A percentile compares a stretch with the other conserved stretches of the same genome.
These are phyloP conservation scores for Cicer pinnatifidum DNA, from an alignment of 306 rosid genomes.

Conservation along the genomic window DNA sequence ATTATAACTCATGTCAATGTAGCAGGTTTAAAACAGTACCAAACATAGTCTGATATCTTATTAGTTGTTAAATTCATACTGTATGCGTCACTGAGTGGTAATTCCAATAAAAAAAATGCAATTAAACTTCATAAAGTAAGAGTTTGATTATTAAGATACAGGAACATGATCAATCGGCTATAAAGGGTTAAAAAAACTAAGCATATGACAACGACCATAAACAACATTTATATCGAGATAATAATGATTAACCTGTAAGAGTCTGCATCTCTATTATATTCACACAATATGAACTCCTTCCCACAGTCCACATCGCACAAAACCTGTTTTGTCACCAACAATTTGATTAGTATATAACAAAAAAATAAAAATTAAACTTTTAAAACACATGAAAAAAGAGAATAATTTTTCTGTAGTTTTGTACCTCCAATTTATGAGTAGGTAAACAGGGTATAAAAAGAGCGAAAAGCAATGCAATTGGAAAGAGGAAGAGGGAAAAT, in stretches of 20 bases:
- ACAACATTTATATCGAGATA: conserved; percentile 4
- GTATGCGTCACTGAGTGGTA: conserved; percentile 6
- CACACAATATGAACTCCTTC: conserved; percentile 91
- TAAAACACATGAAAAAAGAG: neutral
- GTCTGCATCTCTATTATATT: conserved; percentile 96
- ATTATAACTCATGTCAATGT: neutral
- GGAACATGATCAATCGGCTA: neutral
- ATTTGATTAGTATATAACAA: neutral
- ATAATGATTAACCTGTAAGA: conserved; percentile 68
- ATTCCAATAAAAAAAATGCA: neutral
- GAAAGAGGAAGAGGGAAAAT: neutral
- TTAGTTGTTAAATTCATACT: conserved; percentile 3
- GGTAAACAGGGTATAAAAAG: neutral
- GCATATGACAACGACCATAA: neutral
- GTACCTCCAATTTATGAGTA: conserved; percentile 6
- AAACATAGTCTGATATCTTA: neutral
- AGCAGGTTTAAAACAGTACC: neutral
- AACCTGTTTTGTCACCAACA: conserved; percentile 61
- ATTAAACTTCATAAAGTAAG: neutral
- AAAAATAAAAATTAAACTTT: neutral
- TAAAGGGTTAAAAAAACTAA: neutral
- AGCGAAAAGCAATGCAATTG: neutral
- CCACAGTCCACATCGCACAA: conserved; percentile 66
- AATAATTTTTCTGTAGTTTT: neutral
- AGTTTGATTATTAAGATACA: neutral